A percentile compares a stretch with the other conserved stretches of the same genome.
phyloP scores from a whole-genome alignment of 2,329 filamentous ascomycete species.

The Aphanoascus verrucosus region DNA sequence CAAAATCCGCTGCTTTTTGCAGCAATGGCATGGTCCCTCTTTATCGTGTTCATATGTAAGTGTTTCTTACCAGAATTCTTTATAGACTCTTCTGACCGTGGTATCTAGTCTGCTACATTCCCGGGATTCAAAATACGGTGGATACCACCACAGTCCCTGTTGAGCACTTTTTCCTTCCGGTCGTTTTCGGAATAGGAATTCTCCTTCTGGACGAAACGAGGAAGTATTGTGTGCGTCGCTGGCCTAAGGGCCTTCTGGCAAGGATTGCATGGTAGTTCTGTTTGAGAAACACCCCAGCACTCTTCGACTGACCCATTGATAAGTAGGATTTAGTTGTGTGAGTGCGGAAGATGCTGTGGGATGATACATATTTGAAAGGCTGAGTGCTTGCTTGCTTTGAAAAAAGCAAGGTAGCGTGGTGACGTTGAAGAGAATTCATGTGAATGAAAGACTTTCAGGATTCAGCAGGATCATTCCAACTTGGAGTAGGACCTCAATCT shows the following conservation, averaged over 20 bases:
- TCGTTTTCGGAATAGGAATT: slow-evolving; percentile 57
- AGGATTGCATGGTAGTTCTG: slow-evolving; percentile 51
- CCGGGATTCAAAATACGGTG: slow-evolving; percentile 50
- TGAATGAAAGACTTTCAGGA: too few species aligned
- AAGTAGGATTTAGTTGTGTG: not conserved
- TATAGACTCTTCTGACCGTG: not conserved
- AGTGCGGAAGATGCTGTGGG: too few species aligned
- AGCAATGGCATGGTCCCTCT: slow-evolving; percentile 57
- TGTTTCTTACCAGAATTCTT: not conserved
- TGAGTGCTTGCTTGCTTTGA: too few species aligned
- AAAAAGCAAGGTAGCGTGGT: too few species aligned
- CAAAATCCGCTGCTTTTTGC: slow-evolving; percentile 61
- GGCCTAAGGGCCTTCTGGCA: slow-evolving; percentile 47
- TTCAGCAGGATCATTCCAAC: too few species aligned
- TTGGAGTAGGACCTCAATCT: too few species aligned
- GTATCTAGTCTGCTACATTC: slow-evolving; percentile 46
- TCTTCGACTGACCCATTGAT: not conserved
- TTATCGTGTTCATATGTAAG: slow-evolving; percentile 58
- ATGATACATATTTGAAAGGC: too few species aligned
- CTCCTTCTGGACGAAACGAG: slow-evolving; percentile 56
- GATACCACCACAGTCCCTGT: slow-evolving; percentile 54
- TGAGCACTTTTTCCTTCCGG: slow-evolving; percentile 67
- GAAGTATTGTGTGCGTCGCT: slow-evolving; percentile 52
- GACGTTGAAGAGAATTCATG: too few species aligned
- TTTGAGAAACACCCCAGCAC: not conserved